phyloP scores from a whole-genome alignment of 2,329 filamentous ascomycete genomes.

The Ceratocystis cacaofunesta region DNA sequence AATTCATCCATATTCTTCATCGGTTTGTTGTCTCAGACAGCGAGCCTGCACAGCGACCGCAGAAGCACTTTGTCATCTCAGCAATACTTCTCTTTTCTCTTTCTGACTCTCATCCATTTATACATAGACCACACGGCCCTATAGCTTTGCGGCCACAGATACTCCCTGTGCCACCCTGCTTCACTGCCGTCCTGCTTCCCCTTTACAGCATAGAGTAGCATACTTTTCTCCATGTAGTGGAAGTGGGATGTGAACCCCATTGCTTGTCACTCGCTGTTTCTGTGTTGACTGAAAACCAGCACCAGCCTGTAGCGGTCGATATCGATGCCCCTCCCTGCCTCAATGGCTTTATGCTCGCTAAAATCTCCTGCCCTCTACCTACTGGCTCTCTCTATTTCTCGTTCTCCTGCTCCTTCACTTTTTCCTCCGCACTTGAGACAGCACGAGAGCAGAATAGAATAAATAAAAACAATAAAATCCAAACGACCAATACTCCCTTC shows the following conservation, averaged over 20 bases:
- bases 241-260: background rate
- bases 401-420: background rate
- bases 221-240: background rate
- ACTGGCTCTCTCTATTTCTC: background rate
- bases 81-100: background rate
- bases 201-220: background rate
- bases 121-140: too few species aligned
- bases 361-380: background rate
- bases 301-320: background rate
- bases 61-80: background rate
- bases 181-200: background rate
- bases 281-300: too few species aligned
- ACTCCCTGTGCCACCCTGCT: background rate
- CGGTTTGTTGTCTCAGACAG: background rate
- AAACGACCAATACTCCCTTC: background rate
- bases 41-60: background rate
- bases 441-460: background rate
- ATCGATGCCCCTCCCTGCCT: background rate
- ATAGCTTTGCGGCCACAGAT: background rate
- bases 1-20: background rate
- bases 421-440: background rate
- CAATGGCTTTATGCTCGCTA: background rate
- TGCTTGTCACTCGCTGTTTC: background rate
- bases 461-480: background rate
- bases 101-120: background rate